Evolutionary conservation across 352 stramenopile species (phyloP).

Genomic region (Phytopythium montanum): DNA sequence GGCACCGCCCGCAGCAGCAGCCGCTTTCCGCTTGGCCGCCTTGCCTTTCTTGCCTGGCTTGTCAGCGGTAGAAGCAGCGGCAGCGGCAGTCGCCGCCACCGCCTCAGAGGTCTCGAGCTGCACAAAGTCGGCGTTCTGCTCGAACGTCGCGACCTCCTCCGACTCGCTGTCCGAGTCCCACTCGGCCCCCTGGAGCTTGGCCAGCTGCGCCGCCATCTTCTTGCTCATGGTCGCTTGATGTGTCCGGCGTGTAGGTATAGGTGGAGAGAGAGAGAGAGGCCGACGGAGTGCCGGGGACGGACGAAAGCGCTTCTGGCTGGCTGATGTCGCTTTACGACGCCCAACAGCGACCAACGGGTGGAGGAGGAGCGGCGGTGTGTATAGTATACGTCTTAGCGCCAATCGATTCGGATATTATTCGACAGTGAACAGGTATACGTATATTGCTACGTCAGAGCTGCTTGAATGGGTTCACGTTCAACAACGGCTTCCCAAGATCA

Average conservation of each 20-base stretch:
- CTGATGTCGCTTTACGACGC: neutral
- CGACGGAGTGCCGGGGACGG: neutral
- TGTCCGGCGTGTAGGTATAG: neutral
- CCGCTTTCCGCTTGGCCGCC: slow-evolving; percentile 29
- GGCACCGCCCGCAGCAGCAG: slow-evolving; percentile 13
- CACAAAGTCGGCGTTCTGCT: slow-evolving; percentile 50
- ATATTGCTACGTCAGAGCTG: neutral
- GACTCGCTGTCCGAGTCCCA: slow-evolving; percentile 83
- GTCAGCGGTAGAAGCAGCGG: slow-evolving; percentile 8
- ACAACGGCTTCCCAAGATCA: neutral
- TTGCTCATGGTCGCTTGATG: slow-evolving; percentile 54
- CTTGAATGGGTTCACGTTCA: neutral
- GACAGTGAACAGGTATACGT: neutral
- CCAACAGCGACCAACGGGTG: slow-evolving; percentile 1
- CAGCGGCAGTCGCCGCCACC: slow-evolving; percentile 7
- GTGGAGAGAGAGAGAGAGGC: neutral
- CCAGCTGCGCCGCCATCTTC: slow-evolving; percentile 70
- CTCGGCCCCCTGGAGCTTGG: slow-evolving; percentile 78
- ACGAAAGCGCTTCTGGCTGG: neutral
- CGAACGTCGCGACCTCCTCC: slow-evolving; percentile 44
- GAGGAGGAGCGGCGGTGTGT: slow-evolving; percentile 3
- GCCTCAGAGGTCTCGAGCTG: slow-evolving; percentile 26
- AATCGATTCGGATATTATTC: neutral
- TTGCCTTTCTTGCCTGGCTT: slow-evolving; percentile 37
- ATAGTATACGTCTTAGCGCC: neutral